Conservation (phyloP, 2,329 filamentous ascomycete genomes). For the Diaporthe batatas region DNA sequence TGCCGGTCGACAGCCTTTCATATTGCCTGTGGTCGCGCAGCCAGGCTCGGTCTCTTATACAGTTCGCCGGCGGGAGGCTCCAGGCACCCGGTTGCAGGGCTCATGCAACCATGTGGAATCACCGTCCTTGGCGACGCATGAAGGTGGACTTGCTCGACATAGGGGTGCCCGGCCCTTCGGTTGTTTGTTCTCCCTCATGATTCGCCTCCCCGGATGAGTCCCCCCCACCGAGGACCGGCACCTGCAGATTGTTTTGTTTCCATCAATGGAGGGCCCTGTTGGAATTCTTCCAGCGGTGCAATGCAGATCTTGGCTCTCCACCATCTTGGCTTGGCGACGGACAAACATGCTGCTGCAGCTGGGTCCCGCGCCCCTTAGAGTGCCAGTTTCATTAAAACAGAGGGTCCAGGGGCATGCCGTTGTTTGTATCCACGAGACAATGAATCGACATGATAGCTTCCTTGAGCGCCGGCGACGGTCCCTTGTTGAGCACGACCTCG, state of each 20-base stretch:
- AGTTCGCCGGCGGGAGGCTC: not conserved
- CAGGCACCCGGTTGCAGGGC: slow-evolving; percentile 18
- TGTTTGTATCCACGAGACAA: slow-evolving; percentile 20
- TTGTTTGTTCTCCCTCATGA: slow-evolving; percentile 8
- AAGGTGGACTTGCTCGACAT: slow-evolving; percentile 29
- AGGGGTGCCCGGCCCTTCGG: slow-evolving; percentile 8
- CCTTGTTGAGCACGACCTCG: not conserved
- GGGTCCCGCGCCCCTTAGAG: not conserved
- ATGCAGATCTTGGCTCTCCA: slow-evolving; percentile 32
- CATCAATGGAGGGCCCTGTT: slow-evolving; percentile 29
- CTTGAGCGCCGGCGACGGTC: not conserved
- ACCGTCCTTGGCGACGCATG: slow-evolving; percentile 6
- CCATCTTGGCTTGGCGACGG: slow-evolving; percentile 30
- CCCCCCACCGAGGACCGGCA: slow-evolving; percentile 8
- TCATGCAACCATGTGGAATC: slow-evolving; percentile 31
- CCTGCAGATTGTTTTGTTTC: slow-evolving; percentile 24
- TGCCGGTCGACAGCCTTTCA: not conserved
- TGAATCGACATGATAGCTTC: not conserved
- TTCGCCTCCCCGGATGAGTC: slow-evolving; percentile 23
- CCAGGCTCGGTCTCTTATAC: slow-evolving; percentile 28
- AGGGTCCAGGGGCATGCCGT: slow-evolving; percentile 23
- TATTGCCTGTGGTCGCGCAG: not conserved
- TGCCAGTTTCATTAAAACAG: slow-evolving; percentile 26
- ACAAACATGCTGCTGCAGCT: slow-evolving; percentile 20
- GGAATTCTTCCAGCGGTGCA: slow-evolving; percentile 27